Evolutionary conservation across 2,329 filamentous ascomycete species (phyloP).

Genomic region (Cercospora sp.): DNA sequence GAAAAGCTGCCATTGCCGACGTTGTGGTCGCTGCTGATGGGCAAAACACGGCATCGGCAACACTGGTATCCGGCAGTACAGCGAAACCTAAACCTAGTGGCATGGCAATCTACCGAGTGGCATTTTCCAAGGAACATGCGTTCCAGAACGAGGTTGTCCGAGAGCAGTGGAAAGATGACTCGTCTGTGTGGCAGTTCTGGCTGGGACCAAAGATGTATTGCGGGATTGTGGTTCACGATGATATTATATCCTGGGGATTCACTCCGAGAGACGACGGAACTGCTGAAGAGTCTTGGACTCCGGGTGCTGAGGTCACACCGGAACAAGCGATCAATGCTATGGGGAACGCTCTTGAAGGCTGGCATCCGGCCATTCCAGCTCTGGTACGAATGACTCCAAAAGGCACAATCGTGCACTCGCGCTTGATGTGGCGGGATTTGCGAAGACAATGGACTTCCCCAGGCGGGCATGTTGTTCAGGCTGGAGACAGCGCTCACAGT

Average conservation of each 20-base stretch:
- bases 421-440: conserved; percentile 58
- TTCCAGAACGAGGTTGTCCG: conserved; percentile 54
- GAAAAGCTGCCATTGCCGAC: conserved; percentile 47
- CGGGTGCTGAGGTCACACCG: conserved; percentile 43
- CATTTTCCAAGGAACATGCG: conserved; percentile 53
- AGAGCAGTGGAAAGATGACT: conserved; percentile 33
- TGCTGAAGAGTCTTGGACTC: conserved; percentile 51
- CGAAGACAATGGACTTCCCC: conserved; percentile 56
- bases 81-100: conserved; percentile 49
- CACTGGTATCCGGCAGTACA: conserved; percentile 54
- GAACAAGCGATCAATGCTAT: neutral
- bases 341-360: conserved; percentile 44
- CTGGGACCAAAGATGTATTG: conserved; percentile 57
- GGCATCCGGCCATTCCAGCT: conserved; percentile 51
- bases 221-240: conserved; percentile 53
- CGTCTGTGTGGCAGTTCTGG: conserved; percentile 42
- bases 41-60: conserved; percentile 54
- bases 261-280: conserved; percentile 53
- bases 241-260: conserved; percentile 58
- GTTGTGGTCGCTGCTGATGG: conserved; percentile 56
- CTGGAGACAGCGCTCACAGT: conserved; percentile 58
- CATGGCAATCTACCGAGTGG: conserved; percentile 57
- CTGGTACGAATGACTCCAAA: conserved; percentile 47
- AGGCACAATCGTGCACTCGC: conserved; percentile 52
- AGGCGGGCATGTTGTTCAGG: conserved; percentile 53